phyloP scores from a whole-genome alignment of 495 filamentous ascomycete genomes.

The Pyronema omphalodes region DNA sequence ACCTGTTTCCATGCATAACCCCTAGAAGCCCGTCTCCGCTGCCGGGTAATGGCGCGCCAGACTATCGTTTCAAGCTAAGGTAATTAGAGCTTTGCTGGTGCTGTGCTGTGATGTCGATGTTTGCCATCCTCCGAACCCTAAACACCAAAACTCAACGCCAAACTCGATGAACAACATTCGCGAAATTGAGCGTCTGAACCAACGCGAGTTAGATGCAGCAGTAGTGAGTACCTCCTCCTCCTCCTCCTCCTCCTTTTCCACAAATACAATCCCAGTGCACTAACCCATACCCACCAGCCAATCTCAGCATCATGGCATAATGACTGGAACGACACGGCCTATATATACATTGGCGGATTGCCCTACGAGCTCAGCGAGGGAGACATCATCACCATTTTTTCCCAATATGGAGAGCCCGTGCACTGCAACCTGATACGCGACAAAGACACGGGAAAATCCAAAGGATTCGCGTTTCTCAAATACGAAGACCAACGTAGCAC shows the following conservation, averaged over 20 bases:
- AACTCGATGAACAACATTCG: constrained; percentile 73
- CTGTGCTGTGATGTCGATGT: no score
- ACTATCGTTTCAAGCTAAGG: not conserved
- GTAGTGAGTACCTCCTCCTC: constrained; percentile 33
- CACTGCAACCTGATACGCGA: constrained; percentile 81
- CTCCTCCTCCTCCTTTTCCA: not conserved
- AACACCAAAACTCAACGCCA: not conserved
- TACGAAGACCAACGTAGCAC: constrained; percentile 97
- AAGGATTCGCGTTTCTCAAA: constrained; percentile 87
- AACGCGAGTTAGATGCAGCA: constrained; percentile 78
- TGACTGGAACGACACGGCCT: constrained; percentile 94
- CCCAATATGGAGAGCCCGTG: constrained; percentile 85
- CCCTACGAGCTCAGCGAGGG: constrained; percentile 89
- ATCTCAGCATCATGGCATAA: constrained; percentile 73
- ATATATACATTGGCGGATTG: constrained; percentile 86
- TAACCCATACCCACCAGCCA: constrained; percentile 11
- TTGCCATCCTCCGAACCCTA: not conserved
- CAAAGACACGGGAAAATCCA: constrained; percentile 86
- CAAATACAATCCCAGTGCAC: not conserved
- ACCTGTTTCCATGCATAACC: no score
- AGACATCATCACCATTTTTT: constrained; percentile 92
- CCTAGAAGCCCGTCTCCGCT: no score
- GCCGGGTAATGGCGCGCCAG: not conserved
- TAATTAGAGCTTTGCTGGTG: no score
- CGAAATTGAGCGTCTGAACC: constrained; percentile 80